Percentiles rank a stretch among this genome's conserved stretches.
These are phyloP conservation scores for Phaeosphaeria sp. DNA, from an alignment of 2,329 filamentous ascomycete genomes.

Conservation along the genomic window DNA sequence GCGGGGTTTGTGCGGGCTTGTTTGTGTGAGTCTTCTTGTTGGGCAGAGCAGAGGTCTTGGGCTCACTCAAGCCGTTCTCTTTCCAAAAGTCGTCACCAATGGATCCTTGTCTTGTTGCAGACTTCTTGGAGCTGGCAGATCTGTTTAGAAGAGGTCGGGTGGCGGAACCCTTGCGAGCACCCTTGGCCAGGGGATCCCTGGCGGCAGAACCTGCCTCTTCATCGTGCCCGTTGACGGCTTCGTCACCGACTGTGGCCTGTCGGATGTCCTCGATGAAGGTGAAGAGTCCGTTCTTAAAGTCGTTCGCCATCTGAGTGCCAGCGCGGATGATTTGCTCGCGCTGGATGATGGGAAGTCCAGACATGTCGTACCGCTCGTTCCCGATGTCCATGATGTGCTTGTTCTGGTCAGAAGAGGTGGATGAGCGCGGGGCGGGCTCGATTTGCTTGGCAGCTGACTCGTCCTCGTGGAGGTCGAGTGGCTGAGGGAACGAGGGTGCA, in stretches of 20 bases:
- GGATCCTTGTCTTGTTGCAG: slow-evolving; percentile 33
- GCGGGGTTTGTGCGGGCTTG: slow-evolving; percentile 46
- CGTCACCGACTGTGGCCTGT: slow-evolving; percentile 94
- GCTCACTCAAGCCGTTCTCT: slow-evolving; percentile 50
- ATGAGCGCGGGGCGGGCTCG: slow-evolving; percentile 21
- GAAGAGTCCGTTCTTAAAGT: slow-evolving; percentile 87
- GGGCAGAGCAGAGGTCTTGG: slow-evolving; percentile 38
- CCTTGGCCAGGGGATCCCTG: slow-evolving; percentile 34
- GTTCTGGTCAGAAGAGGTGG: slow-evolving; percentile 43
- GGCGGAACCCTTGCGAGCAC: slow-evolving; percentile 35
- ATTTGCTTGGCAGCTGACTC: slow-evolving; percentile 21
- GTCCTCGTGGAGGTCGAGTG: slow-evolving; percentile 45
- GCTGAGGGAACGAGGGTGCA: slow-evolving; percentile 45
- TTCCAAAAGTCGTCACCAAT: slow-evolving; percentile 53
- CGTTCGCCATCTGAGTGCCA: slow-evolving; percentile 81
- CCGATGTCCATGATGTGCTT: slow-evolving; percentile 33
- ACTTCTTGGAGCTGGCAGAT: slow-evolving; percentile 42
- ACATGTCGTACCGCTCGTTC: slow-evolving; percentile 41
- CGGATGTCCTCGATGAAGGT: slow-evolving; percentile 95
- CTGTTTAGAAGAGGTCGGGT: slow-evolving; percentile 39
- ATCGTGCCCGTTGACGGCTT: slow-evolving; percentile 63
- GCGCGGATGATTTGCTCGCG: slow-evolving; percentile 48
- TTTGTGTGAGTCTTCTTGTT: slow-evolving; percentile 50
- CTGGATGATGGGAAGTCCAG: slow-evolving; percentile 40
- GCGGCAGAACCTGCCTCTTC: slow-evolving; percentile 43